A percentile compares a stretch with the other conserved stretches of the same genome.
phyloP scores from a whole-genome alignment of 2,329 filamentous ascomycete species.

The Cladosporium sp. region DNA sequence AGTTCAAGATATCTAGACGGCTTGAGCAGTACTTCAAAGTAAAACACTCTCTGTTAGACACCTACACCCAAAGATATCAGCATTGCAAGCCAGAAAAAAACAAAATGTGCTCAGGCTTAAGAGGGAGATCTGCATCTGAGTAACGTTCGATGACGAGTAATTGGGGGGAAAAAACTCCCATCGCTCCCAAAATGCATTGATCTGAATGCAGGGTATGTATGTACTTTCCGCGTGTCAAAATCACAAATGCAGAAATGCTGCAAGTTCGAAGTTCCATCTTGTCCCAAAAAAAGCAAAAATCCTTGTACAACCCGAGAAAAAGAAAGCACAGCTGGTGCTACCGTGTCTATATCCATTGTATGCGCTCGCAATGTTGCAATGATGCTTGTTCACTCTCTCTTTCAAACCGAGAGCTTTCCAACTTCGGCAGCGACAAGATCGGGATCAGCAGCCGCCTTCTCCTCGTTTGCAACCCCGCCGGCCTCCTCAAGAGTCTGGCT shows the following conservation, averaged over 20 bases:
- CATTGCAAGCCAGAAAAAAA: not conserved
- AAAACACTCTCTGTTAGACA: not conserved
- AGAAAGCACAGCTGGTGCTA: not conserved
- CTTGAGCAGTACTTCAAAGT: not conserved
- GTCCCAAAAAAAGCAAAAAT: not conserved
- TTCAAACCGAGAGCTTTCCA: conserved; percentile 28
- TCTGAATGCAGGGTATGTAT: not conserved
- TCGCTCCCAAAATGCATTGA: not conserved
- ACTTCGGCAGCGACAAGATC: conserved; percentile 28
- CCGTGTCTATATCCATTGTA: not conserved
- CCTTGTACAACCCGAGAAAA: not conserved
- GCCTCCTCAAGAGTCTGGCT: conserved; percentile 28
- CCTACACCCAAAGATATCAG: not conserved
- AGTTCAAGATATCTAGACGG: too few species aligned
- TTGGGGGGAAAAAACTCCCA: too few species aligned
- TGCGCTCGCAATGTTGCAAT: not conserved
- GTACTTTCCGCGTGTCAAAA: not conserved
- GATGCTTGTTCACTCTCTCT: not conserved
- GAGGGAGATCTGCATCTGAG: too few species aligned
- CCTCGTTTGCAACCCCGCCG: conserved; percentile 20
- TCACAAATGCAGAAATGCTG: not conserved
- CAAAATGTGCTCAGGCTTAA: too few species aligned
- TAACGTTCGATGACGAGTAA: not conserved
- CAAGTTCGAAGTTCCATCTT: not conserved
- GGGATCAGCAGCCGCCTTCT: conserved; percentile 16